These are phyloP conservation scores for Euphorbia celastroides DNA, from an alignment of 441 rosid species.

Conservation along the genomic window DNA sequence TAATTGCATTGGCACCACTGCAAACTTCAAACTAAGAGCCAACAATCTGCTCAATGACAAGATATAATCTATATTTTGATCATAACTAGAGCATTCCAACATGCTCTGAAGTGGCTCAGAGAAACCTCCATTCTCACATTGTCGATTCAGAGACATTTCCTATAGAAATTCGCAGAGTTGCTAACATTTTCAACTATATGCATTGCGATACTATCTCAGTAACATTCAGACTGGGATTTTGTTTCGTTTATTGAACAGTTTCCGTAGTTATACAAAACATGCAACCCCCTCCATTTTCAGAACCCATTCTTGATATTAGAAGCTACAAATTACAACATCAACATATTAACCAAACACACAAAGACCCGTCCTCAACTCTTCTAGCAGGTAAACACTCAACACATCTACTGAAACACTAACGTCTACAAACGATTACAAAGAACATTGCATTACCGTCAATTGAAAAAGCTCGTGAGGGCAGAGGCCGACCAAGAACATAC, in stretches of 20 bases:
- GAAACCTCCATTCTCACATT: background rate
- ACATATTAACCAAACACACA: background rate
- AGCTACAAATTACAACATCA: background rate
- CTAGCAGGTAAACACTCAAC: background rate
- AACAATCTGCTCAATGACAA: background rate
- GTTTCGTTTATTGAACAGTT: background rate
- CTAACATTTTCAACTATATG: background rate
- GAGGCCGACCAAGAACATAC: constrained; percentile 88
- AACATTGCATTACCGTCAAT: constrained; percentile 51
- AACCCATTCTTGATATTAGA: background rate
- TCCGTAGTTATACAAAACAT: background rate
- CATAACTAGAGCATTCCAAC: background rate
- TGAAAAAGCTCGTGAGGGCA: constrained; percentile 99
- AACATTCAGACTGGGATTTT: background rate
- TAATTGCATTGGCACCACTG: background rate
- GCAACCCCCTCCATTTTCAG: background rate
- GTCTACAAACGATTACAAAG: constrained; percentile 3
- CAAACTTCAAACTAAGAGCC: background rate
- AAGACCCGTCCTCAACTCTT: background rate
- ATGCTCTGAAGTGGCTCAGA: background rate
- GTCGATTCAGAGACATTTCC: background rate
- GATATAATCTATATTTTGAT: too few species aligned
- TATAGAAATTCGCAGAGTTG: background rate
- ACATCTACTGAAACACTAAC: background rate
- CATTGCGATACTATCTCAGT: background rate